A percentile compares a stretch with the other conserved stretches of the same genome.
Evolutionary conservation across 306 rosid species (phyloP).

Genomic region (Chamaecrista fasciculata): DNA sequence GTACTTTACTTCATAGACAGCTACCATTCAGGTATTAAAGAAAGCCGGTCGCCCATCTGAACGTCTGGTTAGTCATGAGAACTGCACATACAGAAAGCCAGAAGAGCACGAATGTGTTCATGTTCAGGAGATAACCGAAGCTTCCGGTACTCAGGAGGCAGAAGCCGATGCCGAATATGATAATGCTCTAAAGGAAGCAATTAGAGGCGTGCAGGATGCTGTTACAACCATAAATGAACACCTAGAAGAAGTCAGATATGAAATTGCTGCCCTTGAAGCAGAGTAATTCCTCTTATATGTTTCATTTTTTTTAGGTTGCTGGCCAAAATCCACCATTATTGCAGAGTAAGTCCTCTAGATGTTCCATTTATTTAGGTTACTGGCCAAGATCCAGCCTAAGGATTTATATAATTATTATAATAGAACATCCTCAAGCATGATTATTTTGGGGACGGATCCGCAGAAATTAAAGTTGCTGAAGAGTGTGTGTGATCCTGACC

Average conservation of each 20-base stretch:
- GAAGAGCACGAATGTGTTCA: conserved; percentile 71
- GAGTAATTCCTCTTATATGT: conserved; percentile 31
- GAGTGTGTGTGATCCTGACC: no score
- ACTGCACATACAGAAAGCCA: conserved; percentile 66
- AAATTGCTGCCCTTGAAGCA: conserved; percentile 80
- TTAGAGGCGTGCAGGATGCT: conserved; percentile 83
- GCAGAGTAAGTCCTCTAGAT: conserved; percentile 34
- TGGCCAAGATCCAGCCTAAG: background rate
- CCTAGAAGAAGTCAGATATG: conserved; percentile 90
- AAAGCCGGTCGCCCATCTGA: conserved; percentile 85
- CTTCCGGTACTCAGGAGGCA: conserved; percentile 87
- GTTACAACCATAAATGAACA: conserved; percentile 80
- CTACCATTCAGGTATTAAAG: conserved; percentile 77
- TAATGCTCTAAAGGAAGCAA: conserved; percentile 84
- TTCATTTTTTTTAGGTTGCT: background rate
- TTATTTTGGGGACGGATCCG: no score
- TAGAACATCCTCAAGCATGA: conserved; percentile 16
- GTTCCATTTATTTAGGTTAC: background rate
- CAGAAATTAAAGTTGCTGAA: no score
- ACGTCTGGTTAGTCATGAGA: conserved; percentile 75
- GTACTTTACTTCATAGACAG: conserved; percentile 55
- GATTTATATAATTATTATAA: no score
- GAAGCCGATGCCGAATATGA: conserved; percentile 87
- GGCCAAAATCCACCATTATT: background rate
- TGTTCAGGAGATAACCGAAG: conserved; percentile 79